phyloP scores from a whole-genome alignment of 306 rosid genomes.

The Urtica urens region DNA sequence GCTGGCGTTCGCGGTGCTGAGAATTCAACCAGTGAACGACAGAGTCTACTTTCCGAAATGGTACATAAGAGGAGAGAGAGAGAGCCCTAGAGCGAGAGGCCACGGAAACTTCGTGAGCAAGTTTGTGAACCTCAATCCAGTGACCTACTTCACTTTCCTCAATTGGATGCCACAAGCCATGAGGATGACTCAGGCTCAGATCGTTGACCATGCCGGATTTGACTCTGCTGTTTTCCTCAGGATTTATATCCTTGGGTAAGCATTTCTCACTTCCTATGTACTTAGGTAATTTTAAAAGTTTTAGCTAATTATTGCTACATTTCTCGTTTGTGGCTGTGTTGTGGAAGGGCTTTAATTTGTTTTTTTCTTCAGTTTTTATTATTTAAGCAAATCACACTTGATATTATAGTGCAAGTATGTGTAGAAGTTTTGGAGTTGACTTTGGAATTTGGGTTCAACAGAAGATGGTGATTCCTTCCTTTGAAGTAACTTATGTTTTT shows the following conservation, averaged over 20 bases:
- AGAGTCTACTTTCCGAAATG: slow-evolving; percentile 89
- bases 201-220: slow-evolving; percentile 80
- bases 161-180: slow-evolving; percentile 96
- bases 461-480: too few relatives aligned
- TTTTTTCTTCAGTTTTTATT: not conserved
- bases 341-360: not conserved
- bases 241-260: slow-evolving; percentile 83
- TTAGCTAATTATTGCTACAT: too few relatives aligned
- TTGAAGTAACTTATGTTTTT: too few relatives aligned
- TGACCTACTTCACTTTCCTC: slow-evolving; percentile 68
- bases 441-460: too few relatives aligned
- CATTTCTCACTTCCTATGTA: not conserved
- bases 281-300: too few relatives aligned
- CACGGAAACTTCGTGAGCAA: slow-evolving; percentile 56
- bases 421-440: too few relatives aligned
- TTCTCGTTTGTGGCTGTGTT: too few relatives aligned
- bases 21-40: slow-evolving; percentile 87
- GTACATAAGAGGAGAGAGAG: slow-evolving; percentile 63
- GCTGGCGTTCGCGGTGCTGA: slow-evolving; percentile 75
- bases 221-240: slow-evolving; percentile 96
- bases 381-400: too few relatives aligned
- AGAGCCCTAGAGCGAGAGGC: slow-evolving; percentile 49
- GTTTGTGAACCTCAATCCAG: slow-evolving; percentile 70
- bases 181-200: slow-evolving; percentile 69
- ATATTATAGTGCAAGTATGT: too few relatives aligned